These are phyloP conservation scores for Apium graveolens DNA, from an alignment of 129 eudicot species.

Conservation along the genomic window DNA sequence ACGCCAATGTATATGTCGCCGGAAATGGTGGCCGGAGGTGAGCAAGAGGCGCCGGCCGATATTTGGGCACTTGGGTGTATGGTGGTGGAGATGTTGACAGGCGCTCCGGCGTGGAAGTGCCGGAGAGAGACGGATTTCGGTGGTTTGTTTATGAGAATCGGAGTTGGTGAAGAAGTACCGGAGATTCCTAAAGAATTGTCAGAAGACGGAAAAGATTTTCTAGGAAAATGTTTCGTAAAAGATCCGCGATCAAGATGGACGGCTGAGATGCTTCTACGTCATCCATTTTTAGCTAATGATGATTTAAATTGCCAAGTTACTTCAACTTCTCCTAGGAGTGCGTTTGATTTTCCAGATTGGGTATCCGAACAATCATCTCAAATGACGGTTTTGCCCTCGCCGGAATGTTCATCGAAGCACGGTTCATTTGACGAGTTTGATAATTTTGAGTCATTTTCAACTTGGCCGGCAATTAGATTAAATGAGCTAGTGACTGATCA, in stretches of 20 bases:
- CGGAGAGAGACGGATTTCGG: conserved; percentile 10
- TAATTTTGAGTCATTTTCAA: not conserved
- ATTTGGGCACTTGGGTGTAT: conserved; percentile 85
- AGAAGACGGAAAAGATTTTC: conserved; percentile 61
- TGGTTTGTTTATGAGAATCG: conserved; percentile 45
- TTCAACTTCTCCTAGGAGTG: conserved; percentile 57
- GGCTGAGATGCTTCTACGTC: conserved; percentile 85
- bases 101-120: conserved; percentile 64
- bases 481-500: conserved; percentile 36
- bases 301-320: conserved; percentile 13
- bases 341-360: conserved; percentile 77
- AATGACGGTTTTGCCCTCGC: conserved; percentile 28
- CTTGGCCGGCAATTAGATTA: conserved; percentile 35
- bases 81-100: conserved; percentile 68
- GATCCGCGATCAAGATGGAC: conserved; percentile 85
- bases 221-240: conserved; percentile 55
- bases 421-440: not conserved
- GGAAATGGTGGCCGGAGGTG: conserved; percentile 52
- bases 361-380: conserved; percentile 26
- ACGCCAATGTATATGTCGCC: conserved; percentile 90
- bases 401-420: not conserved
- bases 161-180: conserved; percentile 55
- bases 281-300: conserved; percentile 41
- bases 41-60: conserved; percentile 52
- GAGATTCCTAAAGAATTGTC: conserved; percentile 60